phyloP scores from a whole-genome alignment of 139 green algal genomes.

The Chlamydomonas sp. region DNA sequence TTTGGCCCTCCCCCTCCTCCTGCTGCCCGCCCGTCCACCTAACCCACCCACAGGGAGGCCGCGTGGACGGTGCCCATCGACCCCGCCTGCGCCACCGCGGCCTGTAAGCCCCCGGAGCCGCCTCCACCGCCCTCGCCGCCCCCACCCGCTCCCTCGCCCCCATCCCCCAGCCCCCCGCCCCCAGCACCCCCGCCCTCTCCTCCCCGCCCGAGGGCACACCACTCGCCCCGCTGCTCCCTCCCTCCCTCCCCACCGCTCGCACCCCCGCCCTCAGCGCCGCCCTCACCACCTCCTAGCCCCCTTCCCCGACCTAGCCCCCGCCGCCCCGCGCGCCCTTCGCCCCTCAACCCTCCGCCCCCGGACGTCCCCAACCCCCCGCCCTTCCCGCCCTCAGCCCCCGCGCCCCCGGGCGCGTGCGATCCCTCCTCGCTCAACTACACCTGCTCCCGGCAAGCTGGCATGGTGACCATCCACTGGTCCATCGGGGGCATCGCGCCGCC shows the following conservation, averaged over 20 bases:
- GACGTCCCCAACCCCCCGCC: background rate
- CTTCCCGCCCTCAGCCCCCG: background rate
- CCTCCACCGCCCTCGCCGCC: background rate
- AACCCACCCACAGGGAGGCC: no score
- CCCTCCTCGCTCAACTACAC: background rate
- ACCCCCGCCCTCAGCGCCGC: background rate
- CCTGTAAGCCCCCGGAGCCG: background rate
- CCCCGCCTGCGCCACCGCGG: constrained; percentile 7
- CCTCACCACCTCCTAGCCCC: background rate
- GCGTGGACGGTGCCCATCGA: constrained; percentile 16
- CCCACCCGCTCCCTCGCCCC: background rate
- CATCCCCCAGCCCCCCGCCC: background rate
- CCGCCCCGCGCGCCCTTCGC: background rate
- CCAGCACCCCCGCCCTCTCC: background rate
- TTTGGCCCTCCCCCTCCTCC: no score
- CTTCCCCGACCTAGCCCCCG: background rate
- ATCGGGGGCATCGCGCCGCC: constrained; percentile 3
- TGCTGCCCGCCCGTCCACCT: no score
- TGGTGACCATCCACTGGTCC: constrained; percentile 13
- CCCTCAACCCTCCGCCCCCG: background rate
- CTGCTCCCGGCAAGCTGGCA: background rate
- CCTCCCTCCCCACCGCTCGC: background rate
- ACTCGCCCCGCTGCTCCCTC: background rate
- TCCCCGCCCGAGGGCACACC: background rate
- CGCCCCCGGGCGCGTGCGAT: background rate